These are phyloP conservation scores for Fusarium sp. DNA, from an alignment of 2,329 filamentous ascomycete genomes.

Conservation along the genomic window DNA sequence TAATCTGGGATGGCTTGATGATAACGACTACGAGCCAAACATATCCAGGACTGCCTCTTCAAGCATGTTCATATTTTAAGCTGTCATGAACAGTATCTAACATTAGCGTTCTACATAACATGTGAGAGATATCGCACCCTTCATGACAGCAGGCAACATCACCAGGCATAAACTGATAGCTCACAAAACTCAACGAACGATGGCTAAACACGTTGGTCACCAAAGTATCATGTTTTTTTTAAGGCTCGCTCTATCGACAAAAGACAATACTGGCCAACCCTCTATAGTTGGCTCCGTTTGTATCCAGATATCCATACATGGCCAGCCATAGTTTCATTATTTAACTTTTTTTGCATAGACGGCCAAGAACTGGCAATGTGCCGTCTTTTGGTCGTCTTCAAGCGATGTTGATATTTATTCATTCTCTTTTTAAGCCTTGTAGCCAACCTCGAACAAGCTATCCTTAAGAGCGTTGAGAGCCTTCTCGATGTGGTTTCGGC, in stretches of 20 bases:
- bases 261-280: conserved; percentile 11
- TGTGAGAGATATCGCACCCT: background rate
- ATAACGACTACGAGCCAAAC: background rate
- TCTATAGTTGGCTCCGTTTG: conserved; percentile 19
- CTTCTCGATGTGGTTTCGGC: conserved; percentile 82
- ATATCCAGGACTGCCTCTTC: background rate
- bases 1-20: background rate
- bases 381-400: background rate
- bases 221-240: conserved; percentile 15
- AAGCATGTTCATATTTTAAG: background rate
- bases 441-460: conserved; percentile 78
- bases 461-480: conserved; percentile 82
- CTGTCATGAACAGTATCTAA: background rate
- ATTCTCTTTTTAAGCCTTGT: conserved; percentile 50
- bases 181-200: conserved; percentile 5
- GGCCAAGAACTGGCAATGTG: background rate
- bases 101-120: background rate
- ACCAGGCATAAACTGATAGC: background rate
- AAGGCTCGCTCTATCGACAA: conserved; percentile 26
- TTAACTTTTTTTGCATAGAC: background rate
- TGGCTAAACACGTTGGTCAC: conserved; percentile 1
- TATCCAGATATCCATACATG: conserved; percentile 17
- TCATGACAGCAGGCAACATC: background rate
- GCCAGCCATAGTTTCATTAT: conserved; percentile 27
- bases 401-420: background rate